Base-by-base conservation (phyloP, 495 filamentous ascomycete species). In the Talaromyces ruber region DNA sequence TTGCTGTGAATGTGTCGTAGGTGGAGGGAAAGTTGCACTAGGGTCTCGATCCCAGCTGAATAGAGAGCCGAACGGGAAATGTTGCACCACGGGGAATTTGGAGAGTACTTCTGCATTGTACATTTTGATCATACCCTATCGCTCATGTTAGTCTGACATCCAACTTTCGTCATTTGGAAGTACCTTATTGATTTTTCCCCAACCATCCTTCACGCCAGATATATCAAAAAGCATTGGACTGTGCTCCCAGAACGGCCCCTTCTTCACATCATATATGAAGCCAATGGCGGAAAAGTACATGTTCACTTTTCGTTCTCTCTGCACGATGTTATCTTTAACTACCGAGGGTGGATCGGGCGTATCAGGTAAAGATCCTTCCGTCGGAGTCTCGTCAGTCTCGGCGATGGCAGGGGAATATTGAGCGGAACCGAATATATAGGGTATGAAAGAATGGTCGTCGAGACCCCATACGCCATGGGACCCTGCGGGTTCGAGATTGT, bases 281-380 rank as follows among this genome's bases (percentile, higher is more conserved):
- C 91, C 93, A 64, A 99, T 83, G n/a, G 94, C 95, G n/a, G 87
- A 88, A 78, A 97, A 99, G 72, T 99, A 99, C 79, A 99, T 83
- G 72, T 97, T 97, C 14, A 67, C 77, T 58, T 79, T 77, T 59
- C 91, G 79, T 70, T 92, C 85, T 47, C 80, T 75, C 50, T 89
- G 81, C 29, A 96, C 92, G 16, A 84, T 71, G 25, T 73, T 74
- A 2, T 76, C 67, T 64, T 92, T 92, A 11, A 82, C 79, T 4
- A 97, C 83, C 61, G 85, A 84, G 6, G 74, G 71, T 2, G 92
- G 86, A 54, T 87, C 81, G 1, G 93, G 91, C 1, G 92, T 84
- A 61, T 83, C 78, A 11, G 81, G 78, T 0, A 88, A 67, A 9
- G 91, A 95, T 54, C 92, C 93, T 76, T 94, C 89, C 37, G 82